Evolutionary conservation across 805 yeast genomes (phyloP), one percentile per base, ranked within the genome.

Genomic region (Torulaspora gathmanii): DNA sequence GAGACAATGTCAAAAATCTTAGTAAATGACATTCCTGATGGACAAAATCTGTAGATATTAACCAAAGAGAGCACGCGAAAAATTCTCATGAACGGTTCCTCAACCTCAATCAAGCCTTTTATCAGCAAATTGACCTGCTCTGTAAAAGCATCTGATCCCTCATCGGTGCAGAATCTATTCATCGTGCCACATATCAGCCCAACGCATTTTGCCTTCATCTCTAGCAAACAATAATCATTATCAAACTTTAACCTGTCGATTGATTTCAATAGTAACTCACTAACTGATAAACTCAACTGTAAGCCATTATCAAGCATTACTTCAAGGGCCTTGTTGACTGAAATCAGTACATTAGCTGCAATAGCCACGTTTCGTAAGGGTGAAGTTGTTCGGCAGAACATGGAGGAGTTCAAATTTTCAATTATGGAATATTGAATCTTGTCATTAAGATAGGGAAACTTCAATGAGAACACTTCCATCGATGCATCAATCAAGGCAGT

Each of bases 391-490:
- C 72, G 65, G 23, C 78, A 70, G 38, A 76, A 68, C 29, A 82
- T 49, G 13, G 74, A 70, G 3, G 82, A 70, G 52, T 89, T 75
- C 50, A 93, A 65, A 43, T 82, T 86, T 56, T 91, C 97, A 16
- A 93, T 64, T n/a, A 93, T 72, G 1, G 97, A 88, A 46, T 83
- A 82, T 57, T 91, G 97, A 42, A 93, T 84, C 50, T 87, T 86
- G 4, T 78, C 66, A 6, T 90, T 79, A 53, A 91, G 74, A 46
- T 73, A 70, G 0, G 95, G 86, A 52, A 91, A 83, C 1, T 84
- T 72, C 7, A 75, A 58, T 4, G 86, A 79, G 58, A 89, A 86
- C 1, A 90, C 71, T 48, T 83, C 88, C 57, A 91, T 80, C 0
- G 96, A 82, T 2, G 76, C 60, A 64, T 91, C 96, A n/a, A 88